These are phyloP conservation scores for Allium sativum DNA, from an alignment of 106 monocot species.

Conservation along the genomic window DNA sequence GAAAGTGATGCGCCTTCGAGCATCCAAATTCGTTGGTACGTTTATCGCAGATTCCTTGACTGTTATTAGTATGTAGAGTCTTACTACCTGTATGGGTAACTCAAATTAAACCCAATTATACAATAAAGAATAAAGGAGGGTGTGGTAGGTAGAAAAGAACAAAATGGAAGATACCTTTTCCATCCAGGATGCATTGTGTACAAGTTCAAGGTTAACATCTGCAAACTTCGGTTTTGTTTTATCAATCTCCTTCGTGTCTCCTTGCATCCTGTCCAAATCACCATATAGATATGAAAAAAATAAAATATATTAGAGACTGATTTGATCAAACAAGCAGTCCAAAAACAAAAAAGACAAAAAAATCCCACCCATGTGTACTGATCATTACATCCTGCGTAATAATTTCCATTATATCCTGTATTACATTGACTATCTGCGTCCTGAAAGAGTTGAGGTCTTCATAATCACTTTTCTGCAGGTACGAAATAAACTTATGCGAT, in stretches of 20 bases:
- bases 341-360: too few species aligned
- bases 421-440: constrained; percentile 73
- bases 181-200: constrained; percentile 44
- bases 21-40: constrained; percentile 88
- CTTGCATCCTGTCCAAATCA: constrained; percentile 17
- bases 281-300: constrained; percentile 4
- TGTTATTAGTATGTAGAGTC: constrained; percentile 71
- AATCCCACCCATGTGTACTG: constrained; percentile 35
- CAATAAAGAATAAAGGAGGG: not conserved
- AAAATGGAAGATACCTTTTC: constrained; percentile 44
- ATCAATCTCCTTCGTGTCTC: constrained; percentile 10
- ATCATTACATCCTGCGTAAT: constrained; percentile 80
- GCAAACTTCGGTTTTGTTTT: constrained; percentile 36
- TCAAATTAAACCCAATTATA: not conserved
- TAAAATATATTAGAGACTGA: not conserved
- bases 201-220: constrained; percentile 50
- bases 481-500: not conserved
- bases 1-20: constrained; percentile 81
- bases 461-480: constrained; percentile 31
- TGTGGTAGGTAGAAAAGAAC: not conserved
- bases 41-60: constrained; percentile 93
- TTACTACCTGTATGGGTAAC: constrained; percentile 36
- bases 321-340: constrained; percentile 1
- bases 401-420: constrained; percentile 96
- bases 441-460: constrained; percentile 41